phyloP scores from a whole-genome alignment of 1,284 basidiomycete genomes.

The Pyrrhoderma noxium region DNA sequence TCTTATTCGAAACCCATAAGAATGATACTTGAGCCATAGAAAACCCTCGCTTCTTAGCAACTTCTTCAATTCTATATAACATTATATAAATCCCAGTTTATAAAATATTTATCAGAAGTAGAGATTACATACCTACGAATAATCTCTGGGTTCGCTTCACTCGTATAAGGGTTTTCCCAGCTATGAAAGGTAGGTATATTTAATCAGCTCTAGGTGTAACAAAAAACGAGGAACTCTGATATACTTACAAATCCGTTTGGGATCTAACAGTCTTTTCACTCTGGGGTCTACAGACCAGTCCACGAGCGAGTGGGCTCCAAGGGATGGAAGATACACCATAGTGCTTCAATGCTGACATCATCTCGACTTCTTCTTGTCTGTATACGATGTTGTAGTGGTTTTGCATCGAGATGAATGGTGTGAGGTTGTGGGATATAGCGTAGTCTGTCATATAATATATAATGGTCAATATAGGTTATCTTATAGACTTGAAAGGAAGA shows the following conservation, averaged over 20 bases:
- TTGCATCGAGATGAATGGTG: constrained; percentile 68
- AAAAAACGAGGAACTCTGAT: no score
- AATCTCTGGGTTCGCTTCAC: constrained; percentile 16
- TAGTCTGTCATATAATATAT: no score
- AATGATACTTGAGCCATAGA: constrained; percentile 34
- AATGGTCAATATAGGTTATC: no score
- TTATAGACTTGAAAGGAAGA: no score
- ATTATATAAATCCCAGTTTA: no score
- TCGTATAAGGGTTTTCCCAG: constrained; percentile 11
- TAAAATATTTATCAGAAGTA: neutral
- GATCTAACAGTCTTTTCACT: constrained; percentile 12
- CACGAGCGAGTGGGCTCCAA: constrained; percentile 35
- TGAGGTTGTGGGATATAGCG: constrained; percentile 46
- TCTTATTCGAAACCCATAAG: constrained; percentile 30
- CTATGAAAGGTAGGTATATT: neutral
- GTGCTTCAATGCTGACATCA: constrained; percentile 48
- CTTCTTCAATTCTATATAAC: constrained; percentile 31
- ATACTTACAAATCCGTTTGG: neutral
- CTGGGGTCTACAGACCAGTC: constrained; percentile 31
- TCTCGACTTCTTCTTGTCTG: constrained; percentile 61
- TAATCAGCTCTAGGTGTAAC: no score
- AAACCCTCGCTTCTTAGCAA: constrained; percentile 29
- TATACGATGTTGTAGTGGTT: constrained; percentile 55
- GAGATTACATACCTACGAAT: constrained; percentile 4
- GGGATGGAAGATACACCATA: constrained; percentile 35